Evolutionary conservation across 2,329 filamentous ascomycete species (phyloP).

Genomic region (Botrytis byssoidea): DNA sequence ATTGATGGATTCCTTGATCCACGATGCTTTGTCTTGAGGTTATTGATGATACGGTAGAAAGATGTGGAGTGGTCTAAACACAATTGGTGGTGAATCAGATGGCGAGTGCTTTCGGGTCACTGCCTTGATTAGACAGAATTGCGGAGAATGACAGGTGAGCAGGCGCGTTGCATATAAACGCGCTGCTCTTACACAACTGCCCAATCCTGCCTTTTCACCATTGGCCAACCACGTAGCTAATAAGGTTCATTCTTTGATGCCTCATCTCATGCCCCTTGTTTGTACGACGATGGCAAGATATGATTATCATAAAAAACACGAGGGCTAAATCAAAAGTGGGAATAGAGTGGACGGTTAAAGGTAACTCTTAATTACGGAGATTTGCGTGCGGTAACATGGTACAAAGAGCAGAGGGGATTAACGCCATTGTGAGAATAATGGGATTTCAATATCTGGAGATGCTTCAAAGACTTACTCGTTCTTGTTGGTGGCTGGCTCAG

Average conservation of each 20-base stretch:
- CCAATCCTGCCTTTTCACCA: constrained; percentile 2
- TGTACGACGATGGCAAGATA: constrained; percentile 8
- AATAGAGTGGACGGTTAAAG: constrained; percentile 5
- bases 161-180: constrained; percentile 27
- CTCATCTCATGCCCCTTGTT: constrained; percentile 1
- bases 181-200: constrained; percentile 15
- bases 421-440: constrained; percentile 9
- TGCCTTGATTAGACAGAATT: constrained; percentile 31
- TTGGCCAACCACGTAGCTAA: constrained; percentile 15
- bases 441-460: constrained; percentile 7
- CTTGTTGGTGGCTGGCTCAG: constrained; percentile 28
- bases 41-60: constrained; percentile 16
- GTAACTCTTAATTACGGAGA: constrained; percentile 19
- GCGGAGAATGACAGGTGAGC: constrained; percentile 19
- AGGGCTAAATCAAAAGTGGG: constrained; percentile 18
- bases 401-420: constrained; percentile 13
- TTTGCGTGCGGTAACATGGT: constrained; percentile 5
- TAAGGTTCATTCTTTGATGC: neutral
- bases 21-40: constrained; percentile 4
- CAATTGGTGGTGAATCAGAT: constrained; percentile 20
- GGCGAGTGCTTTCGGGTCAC: constrained; percentile 29
- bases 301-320: constrained; percentile 11
- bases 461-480: constrained; percentile 28
- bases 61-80: constrained; percentile 18
- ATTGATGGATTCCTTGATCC: constrained; percentile 20